Base-by-base conservation (phyloP, 805 yeast genomes). In the Ogataea nonfermentans region DNA sequence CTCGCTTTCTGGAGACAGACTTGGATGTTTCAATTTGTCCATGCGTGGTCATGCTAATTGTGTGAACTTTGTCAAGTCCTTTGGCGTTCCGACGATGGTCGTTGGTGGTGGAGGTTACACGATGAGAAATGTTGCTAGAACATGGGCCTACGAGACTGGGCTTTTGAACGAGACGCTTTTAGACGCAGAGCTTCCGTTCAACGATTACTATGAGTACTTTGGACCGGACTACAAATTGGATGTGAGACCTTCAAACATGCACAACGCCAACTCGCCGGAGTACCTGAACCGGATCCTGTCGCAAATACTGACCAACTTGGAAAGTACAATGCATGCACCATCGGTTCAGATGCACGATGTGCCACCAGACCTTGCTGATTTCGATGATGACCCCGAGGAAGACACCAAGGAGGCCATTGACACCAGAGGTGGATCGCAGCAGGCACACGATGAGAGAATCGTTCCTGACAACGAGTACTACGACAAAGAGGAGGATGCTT, bases 101-200 rank as follows among this genome's bases (percentile, higher is more conserved):
- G 73, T 93, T 14, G 99, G 99, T 28, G 99, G 99, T 35, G 99
- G 99, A 52, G 99, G 99, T 14, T 93, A 93, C 66, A 93, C 99
- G 2, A 95, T 95, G 76, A 76, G 97, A 61, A 93, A 93, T 60
- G 99, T 93, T 34, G 88, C 97, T 4, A 72, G 99, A 51, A 76
- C 95, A 9, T 91, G 99, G 98, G 78, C 96, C 2, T 90, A 74
- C 57, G 99, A 93, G 64, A 81, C 96, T 0, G 95, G 97, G 10
- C 71, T 93, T 30, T 72, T 91, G 48, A 83, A 91, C 57, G 83
- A 86, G 52, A 86, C 83, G 8, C 68, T 82, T 29, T 66, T 93
- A 52, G 91, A 90, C 25, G 65, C 80, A 16, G 89, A 83, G 52
- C 66, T 81, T 48, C 97, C 97, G 4, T 90, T 88, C 70, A 90